These are phyloP conservation scores for Solanum microdontum DNA, from an alignment of 257 asterid genomes.

Conservation along the genomic window DNA sequence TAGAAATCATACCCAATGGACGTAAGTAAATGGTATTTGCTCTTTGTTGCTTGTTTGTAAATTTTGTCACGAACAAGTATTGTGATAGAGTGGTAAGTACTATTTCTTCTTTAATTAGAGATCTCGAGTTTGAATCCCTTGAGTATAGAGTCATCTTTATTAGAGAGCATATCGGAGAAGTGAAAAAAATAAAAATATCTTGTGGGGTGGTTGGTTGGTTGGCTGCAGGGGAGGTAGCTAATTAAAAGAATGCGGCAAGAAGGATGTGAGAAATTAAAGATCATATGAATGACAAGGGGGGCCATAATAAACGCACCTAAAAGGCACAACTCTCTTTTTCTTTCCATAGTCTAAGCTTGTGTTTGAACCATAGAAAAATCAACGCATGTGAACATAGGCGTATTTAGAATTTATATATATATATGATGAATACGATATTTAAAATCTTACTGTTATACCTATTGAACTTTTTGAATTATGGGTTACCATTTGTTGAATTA, in stretches of 20 bases:
- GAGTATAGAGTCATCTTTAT: rapidly evolving
- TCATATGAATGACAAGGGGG: not conserved
- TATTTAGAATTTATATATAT: not conserved
- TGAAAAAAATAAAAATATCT: no score
- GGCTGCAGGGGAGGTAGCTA: not conserved
- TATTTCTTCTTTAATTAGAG: no score
- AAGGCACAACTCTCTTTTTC: not conserved
- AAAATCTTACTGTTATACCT: not conserved
- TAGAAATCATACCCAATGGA: not conserved
- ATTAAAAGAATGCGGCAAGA: not conserved
- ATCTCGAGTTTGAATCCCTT: rapidly evolving
- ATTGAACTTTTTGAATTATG: not conserved
- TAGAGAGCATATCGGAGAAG: not conserved
- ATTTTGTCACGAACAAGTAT: no score
- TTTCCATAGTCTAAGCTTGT: not conserved
- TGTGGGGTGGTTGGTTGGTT: not conserved
- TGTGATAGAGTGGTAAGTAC: no score
- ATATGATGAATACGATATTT: not conserved
- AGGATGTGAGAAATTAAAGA: not conserved
- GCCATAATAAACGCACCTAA: not conserved
- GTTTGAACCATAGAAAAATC: not conserved
- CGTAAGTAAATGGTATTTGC: not conserved
- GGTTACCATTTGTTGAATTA: not conserved
- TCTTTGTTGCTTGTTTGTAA: not conserved
- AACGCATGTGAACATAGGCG: not conserved